Percentiles rank a stretch among this genome's conserved stretches.
Conservation (phyloP, 2,329 filamentous ascomycete genomes). For the Diaporthe capsici region DNA sequence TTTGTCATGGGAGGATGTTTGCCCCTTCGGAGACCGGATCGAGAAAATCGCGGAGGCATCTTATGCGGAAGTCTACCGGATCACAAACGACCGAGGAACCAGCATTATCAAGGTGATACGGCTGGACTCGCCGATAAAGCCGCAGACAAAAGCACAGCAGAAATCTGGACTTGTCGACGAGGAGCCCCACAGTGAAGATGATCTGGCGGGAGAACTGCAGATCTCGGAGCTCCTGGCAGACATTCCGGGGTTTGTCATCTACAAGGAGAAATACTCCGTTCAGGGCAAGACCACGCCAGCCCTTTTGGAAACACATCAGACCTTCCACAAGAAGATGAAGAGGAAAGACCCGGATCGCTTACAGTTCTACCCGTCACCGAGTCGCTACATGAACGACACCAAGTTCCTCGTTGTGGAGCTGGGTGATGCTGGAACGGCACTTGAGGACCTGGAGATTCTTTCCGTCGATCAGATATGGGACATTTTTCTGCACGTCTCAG, state of each 20-base stretch:
- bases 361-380: slow-evolving; percentile 75
- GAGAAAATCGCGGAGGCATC: slow-evolving; percentile 77
- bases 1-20: slow-evolving; percentile 71
- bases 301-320: slow-evolving; percentile 72
- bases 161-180: slow-evolving; percentile 70
- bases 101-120: slow-evolving; percentile 77
- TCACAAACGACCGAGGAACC: slow-evolving; percentile 70
- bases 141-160: slow-evolving; percentile 70
- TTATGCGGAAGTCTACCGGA: slow-evolving; percentile 75
- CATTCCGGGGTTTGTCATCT: slow-evolving; percentile 75
- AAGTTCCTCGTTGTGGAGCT: slow-evolving; percentile 74
- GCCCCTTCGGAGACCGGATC: slow-evolving; percentile 65
- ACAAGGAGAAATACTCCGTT: slow-evolving; percentile 75
- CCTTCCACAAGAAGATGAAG: slow-evolving; percentile 68
- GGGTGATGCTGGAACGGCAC: slow-evolving; percentile 71
- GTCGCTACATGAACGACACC: slow-evolving; percentile 70
- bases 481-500: slow-evolving; percentile 71
- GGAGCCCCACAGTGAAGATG: slow-evolving; percentile 67
- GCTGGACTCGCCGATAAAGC: slow-evolving; percentile 69
- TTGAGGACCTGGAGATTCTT: slow-evolving; percentile 70
- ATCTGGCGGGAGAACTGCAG: slow-evolving; percentile 70
- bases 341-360: slow-evolving; percentile 68
- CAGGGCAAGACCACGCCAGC: slow-evolving; percentile 67
- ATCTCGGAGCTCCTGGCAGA: slow-evolving; percentile 76
- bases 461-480: slow-evolving; percentile 72